Conservation (phyloP, 2,329 filamentous ascomycete genomes). For the Fusarium austroafricanum region DNA sequence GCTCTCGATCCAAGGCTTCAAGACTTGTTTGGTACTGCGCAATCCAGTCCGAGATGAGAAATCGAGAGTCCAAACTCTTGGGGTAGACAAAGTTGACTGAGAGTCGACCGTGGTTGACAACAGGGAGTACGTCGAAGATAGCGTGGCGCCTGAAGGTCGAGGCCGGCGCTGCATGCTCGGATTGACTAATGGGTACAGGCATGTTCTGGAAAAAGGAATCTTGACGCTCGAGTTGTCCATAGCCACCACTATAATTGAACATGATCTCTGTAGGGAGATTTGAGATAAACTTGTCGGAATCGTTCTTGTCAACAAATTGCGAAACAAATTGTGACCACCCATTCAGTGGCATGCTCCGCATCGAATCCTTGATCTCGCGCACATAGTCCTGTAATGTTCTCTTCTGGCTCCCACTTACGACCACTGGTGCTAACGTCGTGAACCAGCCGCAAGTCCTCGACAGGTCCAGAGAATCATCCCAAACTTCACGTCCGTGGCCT, state of each 20-base stretch:
- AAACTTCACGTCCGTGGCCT: conserved; percentile 55
- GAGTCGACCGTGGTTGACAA: neutral
- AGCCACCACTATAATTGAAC: conserved; percentile 2
- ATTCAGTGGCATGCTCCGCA: neutral
- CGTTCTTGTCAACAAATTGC: neutral
- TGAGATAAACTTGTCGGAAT: neutral
- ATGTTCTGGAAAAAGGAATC: neutral
- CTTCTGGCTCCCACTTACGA: neutral
- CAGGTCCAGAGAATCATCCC: conserved; percentile 48
- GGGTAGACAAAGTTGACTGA: conserved; percentile 7
- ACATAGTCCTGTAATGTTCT: neutral
- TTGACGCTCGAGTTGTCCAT: neutral
- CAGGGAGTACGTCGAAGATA: conserved; percentile 4
- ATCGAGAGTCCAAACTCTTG: neutral
- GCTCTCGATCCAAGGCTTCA: neutral
- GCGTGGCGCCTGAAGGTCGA: conserved; percentile 2
- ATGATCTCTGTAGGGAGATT: conserved; percentile 2
- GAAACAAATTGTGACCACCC: conserved; percentile 7
- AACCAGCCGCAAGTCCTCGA: conserved; percentile 59
- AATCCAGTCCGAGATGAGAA: neutral
- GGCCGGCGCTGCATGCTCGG: neutral
- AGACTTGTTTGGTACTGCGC: neutral
- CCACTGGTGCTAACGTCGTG: conserved; percentile 40
- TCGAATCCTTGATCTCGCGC: neutral
- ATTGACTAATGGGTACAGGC: neutral